phyloP scores from a whole-genome alignment of 148 eudicot genomes.

The Camellia lanceoleosa region DNA sequence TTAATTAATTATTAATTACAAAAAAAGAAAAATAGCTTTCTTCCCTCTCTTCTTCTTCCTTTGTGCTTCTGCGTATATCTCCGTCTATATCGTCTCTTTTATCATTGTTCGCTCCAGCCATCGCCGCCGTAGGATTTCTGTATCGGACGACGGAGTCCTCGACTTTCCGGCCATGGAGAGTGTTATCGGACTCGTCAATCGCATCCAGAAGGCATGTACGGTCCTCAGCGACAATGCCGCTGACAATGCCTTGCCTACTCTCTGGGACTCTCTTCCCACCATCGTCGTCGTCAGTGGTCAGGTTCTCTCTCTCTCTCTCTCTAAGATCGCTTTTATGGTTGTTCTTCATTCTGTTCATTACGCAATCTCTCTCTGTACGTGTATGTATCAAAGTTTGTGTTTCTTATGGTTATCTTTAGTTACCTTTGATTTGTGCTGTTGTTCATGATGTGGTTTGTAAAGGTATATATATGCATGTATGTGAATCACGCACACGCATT shows the following conservation, averaged over 20 bases:
- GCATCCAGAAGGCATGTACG: constrained; percentile 47
- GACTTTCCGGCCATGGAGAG: constrained; percentile 39
- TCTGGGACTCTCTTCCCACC: constrained; percentile 58
- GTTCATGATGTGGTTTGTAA: background rate
- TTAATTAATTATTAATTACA: background rate
- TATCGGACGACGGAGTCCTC: background rate
- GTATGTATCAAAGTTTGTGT: background rate
- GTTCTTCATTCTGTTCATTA: background rate
- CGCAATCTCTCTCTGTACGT: background rate
- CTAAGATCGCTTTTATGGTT: background rate
- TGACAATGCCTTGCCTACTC: constrained; percentile 37
- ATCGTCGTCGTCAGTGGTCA: constrained; percentile 72
- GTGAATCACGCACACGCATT: background rate
- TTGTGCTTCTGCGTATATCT: background rate
- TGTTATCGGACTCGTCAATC: constrained; percentile 39
- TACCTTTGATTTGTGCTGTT: background rate
- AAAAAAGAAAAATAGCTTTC: constrained; percentile 2
- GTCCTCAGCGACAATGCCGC: constrained; percentile 39
- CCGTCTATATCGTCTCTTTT: background rate
- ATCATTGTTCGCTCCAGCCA: background rate
- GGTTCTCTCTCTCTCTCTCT: constrained; percentile 25
- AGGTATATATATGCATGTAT: background rate
- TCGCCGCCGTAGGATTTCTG: constrained; percentile 8
- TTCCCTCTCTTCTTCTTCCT: constrained; percentile 12
- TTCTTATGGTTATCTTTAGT: background rate